Conservation (phyloP, 2,329 filamentous ascomycete species). For the Cladophialophora yegresii region DNA sequence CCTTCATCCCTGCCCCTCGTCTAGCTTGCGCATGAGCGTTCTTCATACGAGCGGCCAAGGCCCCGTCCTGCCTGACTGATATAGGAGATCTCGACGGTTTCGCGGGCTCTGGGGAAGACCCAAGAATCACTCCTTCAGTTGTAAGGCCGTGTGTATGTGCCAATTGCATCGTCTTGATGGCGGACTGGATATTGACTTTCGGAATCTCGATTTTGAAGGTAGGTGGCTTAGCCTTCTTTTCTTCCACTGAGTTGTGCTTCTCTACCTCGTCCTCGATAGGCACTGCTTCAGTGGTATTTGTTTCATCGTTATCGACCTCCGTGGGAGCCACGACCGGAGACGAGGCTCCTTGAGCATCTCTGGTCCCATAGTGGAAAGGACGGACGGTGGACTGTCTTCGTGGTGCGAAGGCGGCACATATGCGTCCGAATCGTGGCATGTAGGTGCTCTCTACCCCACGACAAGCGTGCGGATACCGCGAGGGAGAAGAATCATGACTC, state of each 20-base stretch:
- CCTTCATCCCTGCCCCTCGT: constrained; percentile 3
- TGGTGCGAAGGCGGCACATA: background rate
- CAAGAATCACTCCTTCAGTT: constrained; percentile 11
- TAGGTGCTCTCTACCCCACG: background rate
- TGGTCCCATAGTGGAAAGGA: background rate
- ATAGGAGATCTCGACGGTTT: background rate
- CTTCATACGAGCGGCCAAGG: constrained; percentile 19
- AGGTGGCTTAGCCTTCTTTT: background rate
- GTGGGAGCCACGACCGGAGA: background rate
- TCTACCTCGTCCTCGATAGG: background rate
- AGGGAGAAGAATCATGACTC: background rate
- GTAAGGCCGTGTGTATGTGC: constrained; percentile 21
- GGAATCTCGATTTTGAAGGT: constrained; percentile 19
- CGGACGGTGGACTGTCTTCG: background rate
- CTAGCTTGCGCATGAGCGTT: constrained; percentile 1
- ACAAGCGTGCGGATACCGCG: background rate
- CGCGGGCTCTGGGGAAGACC: background rate
- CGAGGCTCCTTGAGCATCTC: background rate
- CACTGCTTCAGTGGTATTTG: background rate
- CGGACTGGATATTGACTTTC: constrained; percentile 10
- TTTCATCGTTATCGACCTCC: background rate
- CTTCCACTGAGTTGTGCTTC: background rate
- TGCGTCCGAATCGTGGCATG: background rate
- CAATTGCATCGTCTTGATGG: constrained; percentile 19
- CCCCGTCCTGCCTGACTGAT: background rate